phyloP scores from a whole-genome alignment of 352 stramenopile species.

The Phytophthora podocarpi region DNA sequence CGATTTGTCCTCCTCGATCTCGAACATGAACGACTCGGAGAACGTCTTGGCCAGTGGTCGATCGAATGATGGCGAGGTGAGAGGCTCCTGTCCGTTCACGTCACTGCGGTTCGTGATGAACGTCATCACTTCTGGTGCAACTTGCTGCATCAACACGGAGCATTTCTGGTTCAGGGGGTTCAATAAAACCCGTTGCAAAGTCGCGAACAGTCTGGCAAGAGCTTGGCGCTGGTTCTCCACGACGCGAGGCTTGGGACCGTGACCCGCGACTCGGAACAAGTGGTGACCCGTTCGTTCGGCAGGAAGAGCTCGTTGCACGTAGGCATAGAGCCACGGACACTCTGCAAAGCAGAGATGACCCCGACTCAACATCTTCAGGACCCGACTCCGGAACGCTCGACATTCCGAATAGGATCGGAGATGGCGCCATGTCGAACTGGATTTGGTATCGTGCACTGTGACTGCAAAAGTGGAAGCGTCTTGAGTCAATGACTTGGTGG shows the following conservation, averaged over 20 bases:
- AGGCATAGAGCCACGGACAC: constrained; percentile 51
- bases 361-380: constrained; percentile 36
- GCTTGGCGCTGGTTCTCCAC: constrained; percentile 38
- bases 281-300: constrained; percentile 16
- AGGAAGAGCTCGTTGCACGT: constrained; percentile 40
- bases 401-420: constrained; percentile 45
- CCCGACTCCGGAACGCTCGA: constrained; percentile 38
- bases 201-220: constrained; percentile 41
- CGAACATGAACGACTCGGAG: constrained; percentile 39
- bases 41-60: constrained; percentile 37
- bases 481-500: constrained; percentile 27
- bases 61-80: constrained; percentile 28
- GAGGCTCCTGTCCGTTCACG: constrained; percentile 1
- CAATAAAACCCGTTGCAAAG: constrained; percentile 44
- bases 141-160: constrained; percentile 33
- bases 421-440: constrained; percentile 44
- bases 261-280: constrained; percentile 33
- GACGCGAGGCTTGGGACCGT: constrained; percentile 21
- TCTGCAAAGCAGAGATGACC: constrained; percentile 53
- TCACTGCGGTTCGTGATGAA: constrained; percentile 43
- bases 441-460: constrained; percentile 46
- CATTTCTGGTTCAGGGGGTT: constrained; percentile 51
- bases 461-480: constrained; percentile 30
- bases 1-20: constrained; percentile 5
- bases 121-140: constrained; percentile 36